These are phyloP conservation scores for Zygoascus biomembranicola DNA, from an alignment of 805 yeast genomes.

Conservation along the genomic window DNA sequence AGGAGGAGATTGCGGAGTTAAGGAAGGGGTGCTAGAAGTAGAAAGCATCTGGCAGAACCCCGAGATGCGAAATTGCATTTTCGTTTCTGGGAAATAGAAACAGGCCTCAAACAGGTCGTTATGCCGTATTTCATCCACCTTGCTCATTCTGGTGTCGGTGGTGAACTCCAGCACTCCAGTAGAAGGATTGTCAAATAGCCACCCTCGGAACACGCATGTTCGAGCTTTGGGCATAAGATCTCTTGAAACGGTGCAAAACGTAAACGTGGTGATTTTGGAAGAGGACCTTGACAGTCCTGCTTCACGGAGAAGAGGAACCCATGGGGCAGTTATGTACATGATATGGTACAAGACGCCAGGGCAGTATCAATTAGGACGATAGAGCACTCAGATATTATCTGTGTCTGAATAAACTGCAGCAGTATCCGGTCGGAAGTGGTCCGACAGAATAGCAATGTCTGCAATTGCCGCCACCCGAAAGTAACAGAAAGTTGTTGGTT, in stretches of 20 bases:
- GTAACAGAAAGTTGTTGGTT: no score
- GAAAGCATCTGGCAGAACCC: constrained; percentile 52
- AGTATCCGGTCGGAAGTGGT: no score
- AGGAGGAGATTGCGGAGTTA: constrained; percentile 3
- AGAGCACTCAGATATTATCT: background rate
- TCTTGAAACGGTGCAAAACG: constrained; percentile 51
- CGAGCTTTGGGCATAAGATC: constrained; percentile 47
- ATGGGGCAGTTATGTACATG: constrained; percentile 36
- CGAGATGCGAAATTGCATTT: constrained; percentile 64
- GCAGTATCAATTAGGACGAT: background rate
- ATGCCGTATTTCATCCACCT: constrained; percentile 39
- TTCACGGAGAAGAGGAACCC: constrained; percentile 61
- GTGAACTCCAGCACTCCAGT: constrained; percentile 62
- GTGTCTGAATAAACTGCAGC: no score
- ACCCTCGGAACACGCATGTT: constrained; percentile 67
- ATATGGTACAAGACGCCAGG: background rate
- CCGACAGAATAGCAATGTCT: no score
- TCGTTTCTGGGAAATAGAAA: constrained; percentile 54
- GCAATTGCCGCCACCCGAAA: no score
- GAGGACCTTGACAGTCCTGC: constrained; percentile 46
- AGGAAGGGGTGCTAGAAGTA: constrained; percentile 16
- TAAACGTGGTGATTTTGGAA: constrained; percentile 45
- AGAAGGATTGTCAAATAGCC: constrained; percentile 58
- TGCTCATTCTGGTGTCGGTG: constrained; percentile 64
- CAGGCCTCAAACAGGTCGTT: constrained; percentile 60